Conservation (phyloP, 176 grass and related monocot species). For the Phoenix dactylifera region DNA sequence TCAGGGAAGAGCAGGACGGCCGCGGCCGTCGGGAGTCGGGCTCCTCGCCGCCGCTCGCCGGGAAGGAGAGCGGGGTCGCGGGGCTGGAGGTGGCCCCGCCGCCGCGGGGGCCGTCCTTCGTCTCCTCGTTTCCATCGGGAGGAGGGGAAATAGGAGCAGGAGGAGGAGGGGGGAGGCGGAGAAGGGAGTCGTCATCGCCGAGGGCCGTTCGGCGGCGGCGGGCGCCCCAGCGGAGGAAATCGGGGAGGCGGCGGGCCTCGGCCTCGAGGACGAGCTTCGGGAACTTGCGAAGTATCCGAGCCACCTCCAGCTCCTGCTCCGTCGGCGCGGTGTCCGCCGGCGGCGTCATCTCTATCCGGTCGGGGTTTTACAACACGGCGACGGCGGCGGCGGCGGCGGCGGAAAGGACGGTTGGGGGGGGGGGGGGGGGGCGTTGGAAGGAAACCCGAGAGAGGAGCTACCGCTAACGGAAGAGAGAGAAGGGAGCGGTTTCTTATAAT, state of each 20-base stretch:
- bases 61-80: slow-evolving; percentile 15
- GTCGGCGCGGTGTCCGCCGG: not conserved
- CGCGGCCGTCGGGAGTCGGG: not conserved
- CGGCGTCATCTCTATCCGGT: not conserved
- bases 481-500: not conserved
- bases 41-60: slow-evolving; percentile 11
- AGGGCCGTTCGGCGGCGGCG: slow-evolving; percentile 10
- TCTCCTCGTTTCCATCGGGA: not conserved
- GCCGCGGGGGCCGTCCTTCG: not conserved
- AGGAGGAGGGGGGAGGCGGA: slow-evolving; percentile 4
- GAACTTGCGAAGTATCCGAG: slow-evolving; percentile 12
- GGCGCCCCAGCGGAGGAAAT: slow-evolving; percentile 5
- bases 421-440: too few relatives aligned
- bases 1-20: too few relatives aligned
- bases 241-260: not conserved
- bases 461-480: not conserved
- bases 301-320: slow-evolving; percentile 16
- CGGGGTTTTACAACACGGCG: too few relatives aligned
- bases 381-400: not conserved
- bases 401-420: too few relatives aligned
- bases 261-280: slow-evolving; percentile 3
- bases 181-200: not conserved
- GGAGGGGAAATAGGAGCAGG: not conserved
- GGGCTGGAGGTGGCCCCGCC: slow-evolving; percentile 2
- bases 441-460: not conserved